These are phyloP conservation scores for Fusarium sp. DNA, from an alignment of 2,329 filamentous ascomycete species.

Conservation along the genomic window DNA sequence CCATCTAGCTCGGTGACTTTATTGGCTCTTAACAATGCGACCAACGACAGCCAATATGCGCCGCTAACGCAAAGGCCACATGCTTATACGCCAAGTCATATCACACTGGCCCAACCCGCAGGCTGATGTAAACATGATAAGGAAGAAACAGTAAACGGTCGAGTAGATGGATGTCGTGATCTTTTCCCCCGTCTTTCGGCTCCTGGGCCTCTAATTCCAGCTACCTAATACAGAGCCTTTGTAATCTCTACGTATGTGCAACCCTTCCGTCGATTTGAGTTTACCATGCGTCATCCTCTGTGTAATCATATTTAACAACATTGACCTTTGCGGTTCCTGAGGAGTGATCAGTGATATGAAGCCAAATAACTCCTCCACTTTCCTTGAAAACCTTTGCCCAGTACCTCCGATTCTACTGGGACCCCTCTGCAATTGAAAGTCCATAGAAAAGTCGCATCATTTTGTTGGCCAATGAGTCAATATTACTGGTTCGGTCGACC, in stretches of 20 bases:
- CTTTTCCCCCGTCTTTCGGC: too few relatives aligned
- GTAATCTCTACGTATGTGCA: neutral
- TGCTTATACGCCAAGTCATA: too few relatives aligned
- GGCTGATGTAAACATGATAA: too few relatives aligned
- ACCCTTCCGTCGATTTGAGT: neutral
- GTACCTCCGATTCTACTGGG: neutral
- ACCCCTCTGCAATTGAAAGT: neutral
- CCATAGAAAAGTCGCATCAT: conserved; percentile 12
- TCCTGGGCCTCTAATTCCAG: too few relatives aligned
- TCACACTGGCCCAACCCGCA: too few relatives aligned
- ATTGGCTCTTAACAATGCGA: too few relatives aligned
- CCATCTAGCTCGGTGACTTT: neutral
- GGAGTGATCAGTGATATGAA: neutral
- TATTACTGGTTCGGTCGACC: conserved; percentile 7
- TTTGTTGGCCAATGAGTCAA: conserved; percentile 2
- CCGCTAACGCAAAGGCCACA: too few relatives aligned
- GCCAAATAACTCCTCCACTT: neutral
- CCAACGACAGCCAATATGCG: too few relatives aligned
- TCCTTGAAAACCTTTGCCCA: neutral
- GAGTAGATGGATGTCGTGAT: too few relatives aligned
- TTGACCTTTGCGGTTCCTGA: neutral
- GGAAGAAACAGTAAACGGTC: too few relatives aligned
- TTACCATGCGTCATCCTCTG: neutral
- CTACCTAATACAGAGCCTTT: too few relatives aligned
- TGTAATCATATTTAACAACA: neutral